Percentiles rank a stretch among this genome's conserved stretches.
phyloP scores from a whole-genome alignment of 345 rosid species.

The Gossypium raimondii region DNA sequence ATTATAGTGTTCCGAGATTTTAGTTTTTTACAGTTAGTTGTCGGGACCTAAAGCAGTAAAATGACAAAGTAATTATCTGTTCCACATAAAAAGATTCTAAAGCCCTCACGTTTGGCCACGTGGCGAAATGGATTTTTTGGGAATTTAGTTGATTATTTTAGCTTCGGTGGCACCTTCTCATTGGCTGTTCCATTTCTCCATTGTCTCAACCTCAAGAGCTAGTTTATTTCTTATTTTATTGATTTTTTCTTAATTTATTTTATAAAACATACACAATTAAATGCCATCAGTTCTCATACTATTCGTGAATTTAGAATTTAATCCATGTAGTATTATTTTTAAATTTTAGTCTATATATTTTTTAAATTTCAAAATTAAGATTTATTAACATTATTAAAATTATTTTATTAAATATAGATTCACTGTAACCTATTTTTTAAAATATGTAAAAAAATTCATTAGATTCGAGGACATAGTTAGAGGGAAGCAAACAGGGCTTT shows the following conservation, averaged over 20 bases:
- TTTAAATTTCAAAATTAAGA: fast-evolving
- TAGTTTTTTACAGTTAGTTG: slow-evolving; percentile 13
- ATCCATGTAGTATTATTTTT: too few relatives aligned
- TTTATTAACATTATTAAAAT: too few relatives aligned
- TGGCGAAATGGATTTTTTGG: not conserved
- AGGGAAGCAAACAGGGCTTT: too few relatives aligned
- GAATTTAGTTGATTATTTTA: not conserved
- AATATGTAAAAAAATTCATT: too few relatives aligned
- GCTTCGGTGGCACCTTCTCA: slow-evolving; percentile 1
- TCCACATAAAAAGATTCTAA: slow-evolving; percentile 20
- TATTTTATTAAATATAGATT: too few relatives aligned
- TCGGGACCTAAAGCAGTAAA: slow-evolving; percentile 4
- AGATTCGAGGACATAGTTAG: too few relatives aligned
- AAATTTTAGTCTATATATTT: too few relatives aligned
- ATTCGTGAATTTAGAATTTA: too few relatives aligned
- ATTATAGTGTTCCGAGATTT: not conserved
- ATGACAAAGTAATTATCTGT: not conserved
- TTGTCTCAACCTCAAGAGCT: not conserved
- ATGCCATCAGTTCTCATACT: too few relatives aligned
- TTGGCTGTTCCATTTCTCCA: slow-evolving; percentile 2
- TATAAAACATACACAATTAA: too few relatives aligned
- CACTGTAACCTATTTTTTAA: too few relatives aligned
- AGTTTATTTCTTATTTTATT: not conserved
- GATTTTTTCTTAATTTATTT: not conserved
- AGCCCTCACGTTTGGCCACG: slow-evolving; percentile 9